Evolutionary conservation across 2,329 filamentous ascomycete genomes (phyloP).

Genomic region (Pseudogymnoascus sp.): DNA sequence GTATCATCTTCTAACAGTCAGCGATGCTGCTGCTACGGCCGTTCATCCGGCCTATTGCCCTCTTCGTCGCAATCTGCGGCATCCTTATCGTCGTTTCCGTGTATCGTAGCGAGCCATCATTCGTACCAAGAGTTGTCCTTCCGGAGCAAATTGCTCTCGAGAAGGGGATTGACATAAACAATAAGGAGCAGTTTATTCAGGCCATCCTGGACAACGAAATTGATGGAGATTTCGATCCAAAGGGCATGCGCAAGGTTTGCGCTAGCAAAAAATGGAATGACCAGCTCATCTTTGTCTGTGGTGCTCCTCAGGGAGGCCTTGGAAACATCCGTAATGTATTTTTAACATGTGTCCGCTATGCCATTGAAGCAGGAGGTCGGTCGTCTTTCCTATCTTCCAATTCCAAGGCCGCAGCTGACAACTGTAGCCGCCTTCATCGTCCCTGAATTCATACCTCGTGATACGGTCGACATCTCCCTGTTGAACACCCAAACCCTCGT

Average conservation of each 20-base stretch:
- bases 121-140: background rate
- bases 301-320: slow-evolving; percentile 34
- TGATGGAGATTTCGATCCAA: slow-evolving; percentile 18
- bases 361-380: slow-evolving; percentile 39
- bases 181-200: slow-evolving; percentile 13
- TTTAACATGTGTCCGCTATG: slow-evolving; percentile 37
- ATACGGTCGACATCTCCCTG: slow-evolving; percentile 8
- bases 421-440: slow-evolving; percentile 25
- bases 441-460: slow-evolving; percentile 22
- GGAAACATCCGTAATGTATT: slow-evolving; percentile 36
- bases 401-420: background rate
- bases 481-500: slow-evolving; percentile 9
- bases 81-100: background rate
- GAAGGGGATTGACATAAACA: background rate
- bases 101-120: background rate
- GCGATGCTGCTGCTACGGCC: background rate
- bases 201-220: slow-evolving; percentile 14
- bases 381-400: slow-evolving; percentile 21
- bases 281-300: slow-evolving; percentile 36
- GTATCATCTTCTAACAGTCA: background rate
- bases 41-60: background rate
- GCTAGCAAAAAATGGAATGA: slow-evolving; percentile 32
- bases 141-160: background rate
- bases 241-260: slow-evolving; percentile 24
- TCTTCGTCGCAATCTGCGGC: background rate